These are phyloP conservation scores for Torulaspora pretoriensis DNA, from an alignment of 1,139 yeast genomes.

Conservation along the genomic window DNA sequence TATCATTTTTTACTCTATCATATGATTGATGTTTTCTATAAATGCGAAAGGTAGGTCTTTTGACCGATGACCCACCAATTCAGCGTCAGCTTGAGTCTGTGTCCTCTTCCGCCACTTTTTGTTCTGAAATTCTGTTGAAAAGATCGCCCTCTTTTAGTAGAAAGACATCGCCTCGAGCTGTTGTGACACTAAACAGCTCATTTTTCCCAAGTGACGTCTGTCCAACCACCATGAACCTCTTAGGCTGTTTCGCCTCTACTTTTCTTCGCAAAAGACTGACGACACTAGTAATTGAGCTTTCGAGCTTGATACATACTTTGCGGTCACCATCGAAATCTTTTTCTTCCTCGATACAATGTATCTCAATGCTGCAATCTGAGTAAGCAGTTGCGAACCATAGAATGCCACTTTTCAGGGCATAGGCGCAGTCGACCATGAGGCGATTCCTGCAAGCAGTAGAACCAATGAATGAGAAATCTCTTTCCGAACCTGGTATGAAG, in stretches of 20 bases:
- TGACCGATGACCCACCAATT: too few species aligned
- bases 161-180: constrained; percentile 1
- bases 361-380: constrained; percentile 1
- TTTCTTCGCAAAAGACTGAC: neutral
- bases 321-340: neutral
- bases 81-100: neutral
- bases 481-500: neutral
- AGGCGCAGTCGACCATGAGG: constrained; percentile 2
- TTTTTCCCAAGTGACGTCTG: neutral
- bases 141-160: neutral
- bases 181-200: constrained; percentile 1
- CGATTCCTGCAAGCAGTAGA: neutral
- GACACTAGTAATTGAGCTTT: constrained; percentile 1
- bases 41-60: too few species aligned
- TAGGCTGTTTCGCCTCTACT: neutral
- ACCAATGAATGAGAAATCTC: neutral
- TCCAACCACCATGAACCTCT: neutral
- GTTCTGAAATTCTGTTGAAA: neutral
- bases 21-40: too few species aligned
- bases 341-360: neutral
- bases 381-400: constrained; percentile 2
- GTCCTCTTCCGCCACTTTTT: neutral
- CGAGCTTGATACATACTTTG: neutral
- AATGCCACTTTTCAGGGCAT: neutral
- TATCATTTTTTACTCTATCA: too few species aligned